These are phyloP conservation scores for Fomitopsis pinicola DNA, from an alignment of 1,284 basidiomycete genomes.

Conservation along the genomic window DNA sequence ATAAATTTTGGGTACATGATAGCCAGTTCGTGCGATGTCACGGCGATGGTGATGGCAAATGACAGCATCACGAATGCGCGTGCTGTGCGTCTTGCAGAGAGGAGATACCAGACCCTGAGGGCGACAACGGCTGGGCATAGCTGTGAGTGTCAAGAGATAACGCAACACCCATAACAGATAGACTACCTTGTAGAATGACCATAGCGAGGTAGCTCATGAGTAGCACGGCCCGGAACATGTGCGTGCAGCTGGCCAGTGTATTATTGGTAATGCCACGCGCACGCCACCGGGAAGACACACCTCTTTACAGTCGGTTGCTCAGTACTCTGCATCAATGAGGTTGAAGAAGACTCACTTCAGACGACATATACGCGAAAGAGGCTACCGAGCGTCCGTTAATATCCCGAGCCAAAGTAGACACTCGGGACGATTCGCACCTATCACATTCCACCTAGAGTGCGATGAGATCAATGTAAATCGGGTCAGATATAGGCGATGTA, in stretches of 20 bases:
- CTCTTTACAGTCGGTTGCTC: not conserved
- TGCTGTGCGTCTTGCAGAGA: slow-evolving; percentile 11
- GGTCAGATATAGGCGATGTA: not conserved
- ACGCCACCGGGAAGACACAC: not conserved
- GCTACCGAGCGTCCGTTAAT: not conserved
- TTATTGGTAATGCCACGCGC: not conserved
- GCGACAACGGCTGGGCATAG: slow-evolving; percentile 17
- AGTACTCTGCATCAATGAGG: not conserved
- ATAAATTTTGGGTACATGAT: slow-evolving; percentile 14
- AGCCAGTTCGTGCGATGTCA: slow-evolving; percentile 7
- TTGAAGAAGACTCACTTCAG: not conserved
- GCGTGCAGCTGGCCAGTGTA: not conserved
- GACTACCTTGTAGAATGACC: slow-evolving; percentile 18
- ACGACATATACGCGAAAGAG: not conserved
- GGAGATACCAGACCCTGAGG: slow-evolving; percentile 25
- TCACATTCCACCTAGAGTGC: not conserved
- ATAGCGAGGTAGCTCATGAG: not conserved
- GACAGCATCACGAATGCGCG: slow-evolving; percentile 12
- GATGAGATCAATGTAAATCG: not conserved
- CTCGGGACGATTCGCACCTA: not conserved
- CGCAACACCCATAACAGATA: too few relatives aligned
- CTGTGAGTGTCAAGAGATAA: not conserved
- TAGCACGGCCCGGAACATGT: not conserved
- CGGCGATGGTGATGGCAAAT: slow-evolving; percentile 8
- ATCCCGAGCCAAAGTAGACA: not conserved